Evolutionary conservation across 805 yeast genomes (phyloP).

Genomic region (Hanseniaspora osmophila): DNA sequence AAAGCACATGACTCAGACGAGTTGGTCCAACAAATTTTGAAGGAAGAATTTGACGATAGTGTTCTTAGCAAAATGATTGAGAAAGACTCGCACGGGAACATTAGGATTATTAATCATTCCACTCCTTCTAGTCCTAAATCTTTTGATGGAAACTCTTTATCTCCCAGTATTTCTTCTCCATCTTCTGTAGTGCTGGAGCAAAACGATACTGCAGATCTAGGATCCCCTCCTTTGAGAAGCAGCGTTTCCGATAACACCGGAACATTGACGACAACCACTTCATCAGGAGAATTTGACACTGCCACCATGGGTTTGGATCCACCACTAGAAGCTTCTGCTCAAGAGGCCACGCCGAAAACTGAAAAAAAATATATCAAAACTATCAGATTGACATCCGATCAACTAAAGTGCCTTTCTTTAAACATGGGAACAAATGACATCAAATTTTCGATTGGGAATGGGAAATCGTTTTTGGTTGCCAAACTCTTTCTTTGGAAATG

Average conservation of each 20-base stretch:
- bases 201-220: slow-evolving; percentile 3
- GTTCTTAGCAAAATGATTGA: slow-evolving; percentile 30
- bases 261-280: slow-evolving; percentile 4
- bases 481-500: slow-evolving; percentile 74
- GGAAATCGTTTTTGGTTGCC: slow-evolving; percentile 62
- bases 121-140: slow-evolving; percentile 8
- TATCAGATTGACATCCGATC: slow-evolving; percentile 80
- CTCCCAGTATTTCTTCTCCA: slow-evolving; percentile 9
- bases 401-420: slow-evolving; percentile 57
- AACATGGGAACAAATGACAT: slow-evolving; percentile 69
- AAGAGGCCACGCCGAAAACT: slow-evolving; percentile 12
- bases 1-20: slow-evolving; percentile 68
- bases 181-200: slow-evolving; percentile 12
- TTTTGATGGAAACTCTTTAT: background rate
- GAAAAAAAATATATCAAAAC: slow-evolving; percentile 57
- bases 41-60: slow-evolving; percentile 57
- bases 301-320: background rate
- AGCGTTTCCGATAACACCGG: slow-evolving; percentile 1
- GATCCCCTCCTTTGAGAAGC: slow-evolving; percentile 3
- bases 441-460: slow-evolving; percentile 67
- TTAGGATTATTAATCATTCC: slow-evolving; percentile 35
- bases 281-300: slow-evolving; percentile 6
- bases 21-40: slow-evolving; percentile 53
- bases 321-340: background rate
- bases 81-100: slow-evolving; percentile 55